phyloP scores from a whole-genome alignment of 176 grass and related monocot species.

The Sorghum bicolor region DNA sequence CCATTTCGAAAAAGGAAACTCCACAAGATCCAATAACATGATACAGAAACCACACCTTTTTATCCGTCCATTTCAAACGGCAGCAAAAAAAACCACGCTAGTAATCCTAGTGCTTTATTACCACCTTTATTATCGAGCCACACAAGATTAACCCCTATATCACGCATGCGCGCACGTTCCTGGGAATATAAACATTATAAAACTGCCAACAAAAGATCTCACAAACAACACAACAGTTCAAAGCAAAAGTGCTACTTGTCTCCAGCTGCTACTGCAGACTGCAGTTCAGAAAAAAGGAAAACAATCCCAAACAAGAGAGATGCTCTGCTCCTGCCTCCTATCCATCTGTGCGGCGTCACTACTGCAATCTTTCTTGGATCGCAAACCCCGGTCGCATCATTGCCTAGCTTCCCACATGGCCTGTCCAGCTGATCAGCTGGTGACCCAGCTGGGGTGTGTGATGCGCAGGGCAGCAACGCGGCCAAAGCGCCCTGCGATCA shows the following conservation, averaged over 20 bases:
- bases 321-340: conserved; percentile 4
- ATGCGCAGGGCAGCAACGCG: conserved; percentile 3
- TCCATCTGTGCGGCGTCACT: conserved; percentile 30
- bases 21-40: background rate
- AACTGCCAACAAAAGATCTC: background rate
- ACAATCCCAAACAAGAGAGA: background rate
- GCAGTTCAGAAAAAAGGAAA: background rate
- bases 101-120: background rate
- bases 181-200: background rate
- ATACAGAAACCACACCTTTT: background rate
- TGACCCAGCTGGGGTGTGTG: conserved; percentile 15
- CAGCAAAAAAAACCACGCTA: background rate
- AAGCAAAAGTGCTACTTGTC: background rate
- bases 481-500: background rate
- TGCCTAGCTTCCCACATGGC: conserved; percentile 31
- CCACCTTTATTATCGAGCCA: background rate
- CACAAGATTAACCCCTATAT: background rate
- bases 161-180: background rate
- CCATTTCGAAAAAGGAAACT: background rate
- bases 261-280: background rate
- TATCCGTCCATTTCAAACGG: background rate
- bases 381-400: conserved; percentile 1
- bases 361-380: conserved; percentile 10
- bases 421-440: background rate
- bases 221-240: background rate